Evolutionary conservation across 345 rosid species (phyloP).

Genomic region (Turritis glabra): DNA sequence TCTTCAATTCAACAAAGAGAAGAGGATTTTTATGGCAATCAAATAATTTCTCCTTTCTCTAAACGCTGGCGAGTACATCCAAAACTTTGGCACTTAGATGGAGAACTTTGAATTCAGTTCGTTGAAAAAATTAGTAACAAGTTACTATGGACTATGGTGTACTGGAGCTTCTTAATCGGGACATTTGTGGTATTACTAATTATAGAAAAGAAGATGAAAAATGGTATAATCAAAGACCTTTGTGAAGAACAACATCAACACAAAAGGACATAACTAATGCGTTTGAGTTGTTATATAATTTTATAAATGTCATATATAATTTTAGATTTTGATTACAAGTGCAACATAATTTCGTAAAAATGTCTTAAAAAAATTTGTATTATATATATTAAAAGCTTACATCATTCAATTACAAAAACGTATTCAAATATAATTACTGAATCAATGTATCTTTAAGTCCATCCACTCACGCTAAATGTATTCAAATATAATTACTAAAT

Average conservation of each 20-base stretch:
- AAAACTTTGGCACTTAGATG: not conserved
- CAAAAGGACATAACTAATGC: not conserved
- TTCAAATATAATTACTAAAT: not conserved
- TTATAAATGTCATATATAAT: not conserved
- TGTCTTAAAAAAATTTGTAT: not conserved
- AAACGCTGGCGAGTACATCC: not conserved
- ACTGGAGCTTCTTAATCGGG: not conserved
- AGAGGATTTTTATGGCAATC: not conserved
- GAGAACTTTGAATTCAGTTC: not conserved
- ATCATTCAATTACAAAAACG: not conserved
- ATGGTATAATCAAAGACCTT: not conserved
- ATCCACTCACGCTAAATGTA: not conserved
- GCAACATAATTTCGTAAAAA: not conserved
- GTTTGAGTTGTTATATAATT: not conserved
- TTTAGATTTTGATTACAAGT: not conserved
- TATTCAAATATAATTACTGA: not conserved
- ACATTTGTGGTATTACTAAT: not conserved
- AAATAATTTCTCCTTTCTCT: not conserved
- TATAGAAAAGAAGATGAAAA: not conserved
- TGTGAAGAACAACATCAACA: not conserved
- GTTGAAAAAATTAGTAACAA: not conserved
- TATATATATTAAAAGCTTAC: not conserved
- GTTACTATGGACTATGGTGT: not conserved
- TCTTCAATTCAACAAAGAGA: not conserved
- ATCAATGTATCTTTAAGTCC: no score